These are phyloP conservation scores for Salix arbutifolia DNA, from an alignment of 345 rosid species.

Conservation along the genomic window DNA sequence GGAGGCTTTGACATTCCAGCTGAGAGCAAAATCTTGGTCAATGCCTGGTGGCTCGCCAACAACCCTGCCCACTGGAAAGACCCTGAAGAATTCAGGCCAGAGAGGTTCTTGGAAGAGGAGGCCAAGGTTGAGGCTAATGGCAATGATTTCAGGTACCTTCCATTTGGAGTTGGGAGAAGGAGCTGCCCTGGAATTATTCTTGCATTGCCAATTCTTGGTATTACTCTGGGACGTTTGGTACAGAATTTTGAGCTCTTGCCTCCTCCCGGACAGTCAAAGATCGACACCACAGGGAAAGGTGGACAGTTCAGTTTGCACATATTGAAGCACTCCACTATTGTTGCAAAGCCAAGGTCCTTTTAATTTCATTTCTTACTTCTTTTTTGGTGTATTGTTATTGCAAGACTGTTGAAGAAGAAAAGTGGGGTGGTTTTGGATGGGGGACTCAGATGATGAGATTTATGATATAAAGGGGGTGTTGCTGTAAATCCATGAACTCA, in stretches of 20 bases:
- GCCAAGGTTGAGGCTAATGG: slow-evolving; percentile 89
- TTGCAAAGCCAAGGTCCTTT: slow-evolving; percentile 66
- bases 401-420: neutral
- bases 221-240: slow-evolving; percentile 81
- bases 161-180: slow-evolving; percentile 93
- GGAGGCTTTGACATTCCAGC: slow-evolving; percentile 84
- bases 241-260: slow-evolving; percentile 97
- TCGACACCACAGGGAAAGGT: slow-evolving; percentile 83
- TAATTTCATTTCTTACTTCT: neutral
- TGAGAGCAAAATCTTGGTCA: slow-evolving; percentile 89
- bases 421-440: neutral
- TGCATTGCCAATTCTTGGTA: slow-evolving; percentile 87
- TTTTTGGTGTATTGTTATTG: neutral
- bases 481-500: slow-evolving; percentile 5
- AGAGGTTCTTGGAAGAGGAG: slow-evolving; percentile 95
- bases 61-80: slow-evolving; percentile 79
- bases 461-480: neutral
- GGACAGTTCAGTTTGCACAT: slow-evolving; percentile 98
- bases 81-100: slow-evolving; percentile 92
- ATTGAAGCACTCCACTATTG: slow-evolving; percentile 86
- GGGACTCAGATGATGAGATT: neutral
- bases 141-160: slow-evolving; percentile 90
- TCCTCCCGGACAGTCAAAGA: slow-evolving; percentile 76
- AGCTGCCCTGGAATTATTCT: slow-evolving; percentile 98
- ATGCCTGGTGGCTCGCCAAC: slow-evolving; percentile 98